Percentiles rank a stretch among this genome's conserved stretches.
Conservation (phyloP, 164 flowering plant genomes). For the Nymphaea colorata region DNA sequence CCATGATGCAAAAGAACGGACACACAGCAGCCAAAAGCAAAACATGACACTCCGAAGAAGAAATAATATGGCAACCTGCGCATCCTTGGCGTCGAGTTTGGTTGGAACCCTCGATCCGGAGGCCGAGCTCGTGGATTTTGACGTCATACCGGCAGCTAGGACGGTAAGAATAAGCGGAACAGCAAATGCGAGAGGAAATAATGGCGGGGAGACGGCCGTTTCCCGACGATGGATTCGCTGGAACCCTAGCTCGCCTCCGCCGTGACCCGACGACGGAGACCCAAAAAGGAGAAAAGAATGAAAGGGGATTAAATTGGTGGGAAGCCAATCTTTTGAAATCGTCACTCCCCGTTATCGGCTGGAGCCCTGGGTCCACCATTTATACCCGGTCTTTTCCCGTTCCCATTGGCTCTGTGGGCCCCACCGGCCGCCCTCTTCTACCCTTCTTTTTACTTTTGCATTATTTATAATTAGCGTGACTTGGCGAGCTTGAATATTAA, state of each 20-base stretch:
- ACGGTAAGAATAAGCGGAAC: not conserved
- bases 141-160: not conserved
- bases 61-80: not conserved
- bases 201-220: not conserved
- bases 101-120: not conserved
- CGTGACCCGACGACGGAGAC: not conserved
- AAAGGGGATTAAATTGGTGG: not conserved
- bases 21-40: not conserved
- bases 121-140: not conserved
- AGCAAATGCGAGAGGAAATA: not conserved
- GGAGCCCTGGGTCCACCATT: not conserved
- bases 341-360: not conserved
- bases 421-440: not conserved
- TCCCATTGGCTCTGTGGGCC: not conserved
- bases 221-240: not conserved
- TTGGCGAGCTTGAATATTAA: too few relatives aligned
- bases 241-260: not conserved
- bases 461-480: too few relatives aligned
- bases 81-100: not conserved
- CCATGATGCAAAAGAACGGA: not conserved
- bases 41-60: not conserved
- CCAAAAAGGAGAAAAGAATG: not conserved
- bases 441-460: not conserved
- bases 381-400: not conserved
- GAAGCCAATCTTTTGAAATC: not conserved